Conservation (phyloP, 1,284 basidiomycete species). For the Coniophora puteana region DNA sequence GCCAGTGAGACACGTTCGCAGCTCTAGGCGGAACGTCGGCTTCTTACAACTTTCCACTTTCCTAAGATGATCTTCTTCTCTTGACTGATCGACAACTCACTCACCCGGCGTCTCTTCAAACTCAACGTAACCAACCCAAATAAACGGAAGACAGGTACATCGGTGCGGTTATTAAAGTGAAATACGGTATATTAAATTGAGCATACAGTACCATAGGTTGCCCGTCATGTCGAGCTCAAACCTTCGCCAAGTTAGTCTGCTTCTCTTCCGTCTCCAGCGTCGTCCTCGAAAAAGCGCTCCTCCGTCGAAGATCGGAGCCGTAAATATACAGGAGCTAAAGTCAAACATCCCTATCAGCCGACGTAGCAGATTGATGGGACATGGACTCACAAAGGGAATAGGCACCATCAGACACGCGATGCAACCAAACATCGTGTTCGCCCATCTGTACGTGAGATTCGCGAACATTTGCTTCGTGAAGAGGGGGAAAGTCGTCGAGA, state of each 20-base stretch:
- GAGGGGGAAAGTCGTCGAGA: slow-evolving; percentile 58
- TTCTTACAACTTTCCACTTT: no score
- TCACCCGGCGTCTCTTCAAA: no score
- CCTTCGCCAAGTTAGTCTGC: slow-evolving; percentile 1
- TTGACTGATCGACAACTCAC: no score
- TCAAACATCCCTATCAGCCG: background rate
- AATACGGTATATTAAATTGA: no score
- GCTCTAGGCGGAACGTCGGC: no score
- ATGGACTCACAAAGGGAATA: slow-evolving; percentile 56
- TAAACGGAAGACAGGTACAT: no score
- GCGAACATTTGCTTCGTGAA: slow-evolving; percentile 64
- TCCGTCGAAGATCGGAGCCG: slow-evolving; percentile 56
- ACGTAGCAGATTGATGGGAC: background rate
- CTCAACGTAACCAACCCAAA: no score
- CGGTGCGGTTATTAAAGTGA: no score
- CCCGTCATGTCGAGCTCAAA: no score
- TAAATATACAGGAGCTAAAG: slow-evolving; percentile 52
- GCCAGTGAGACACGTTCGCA: no score
- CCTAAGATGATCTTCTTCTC: no score
- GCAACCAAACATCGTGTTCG: slow-evolving; percentile 63
- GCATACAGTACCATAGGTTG: no score
- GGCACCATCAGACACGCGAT: slow-evolving; percentile 60
- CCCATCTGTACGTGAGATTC: slow-evolving; percentile 63
- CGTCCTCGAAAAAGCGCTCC: slow-evolving; percentile 55
- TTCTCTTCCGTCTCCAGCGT: slow-evolving; percentile 30